Evolutionary conservation across 768 basidiomycete genomes (phyloP), one percentile per base, ranked within the genome.

Genomic region (Krasilnikovozyma curviuscula): DNA sequence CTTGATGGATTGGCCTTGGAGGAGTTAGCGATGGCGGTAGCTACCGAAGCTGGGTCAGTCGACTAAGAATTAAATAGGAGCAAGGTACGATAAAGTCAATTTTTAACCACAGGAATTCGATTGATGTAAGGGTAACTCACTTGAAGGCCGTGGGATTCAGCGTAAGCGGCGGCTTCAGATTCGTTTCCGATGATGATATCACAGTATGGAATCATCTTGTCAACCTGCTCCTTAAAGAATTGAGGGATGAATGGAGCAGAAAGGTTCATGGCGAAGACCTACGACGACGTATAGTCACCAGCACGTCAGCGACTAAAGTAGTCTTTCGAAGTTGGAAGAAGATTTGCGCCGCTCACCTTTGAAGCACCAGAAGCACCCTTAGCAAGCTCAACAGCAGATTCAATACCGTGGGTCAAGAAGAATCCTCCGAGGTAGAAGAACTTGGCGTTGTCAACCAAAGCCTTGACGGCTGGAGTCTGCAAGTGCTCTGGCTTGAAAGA

Each of bases 171-270:
- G 9, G 91, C 93, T 65, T 98, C 93, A 32, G 78, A 69, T 69
- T 98, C 91, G 67, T 95, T 97, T n/a, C 83, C 83, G 65, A 98
- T 84, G 64, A 97, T 56, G 65, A 91, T 70, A 65, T 98, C 93
- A 52, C 74, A 74, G 69, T 81, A 79, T 23, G 79, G 79, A 37
- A 98, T 65, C 58, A 97, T 67, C 61, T 81, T 69, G 55, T 84
- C 72, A 16, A 98, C 70, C 62, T 89, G 81, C 3, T 69, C 66
- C 50, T 72, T 73, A 71, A 95, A 95, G 73, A 93, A 91, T 66
- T 86, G 79, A 46, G 83, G 70, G 66, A 98, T 89, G 73, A 97
- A 98, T 16, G 93, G 93, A 3, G 93, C 93, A 8, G 86, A 91
- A 58, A 98, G 73, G 71, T 98, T 98, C 58, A 95, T 66, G 10